A percentile compares a stretch with the other conserved stretches of the same genome.
Evolutionary conservation across 768 basidiomycete species (phyloP).

Genomic region (Lactarius pseudohatsudake): DNA sequence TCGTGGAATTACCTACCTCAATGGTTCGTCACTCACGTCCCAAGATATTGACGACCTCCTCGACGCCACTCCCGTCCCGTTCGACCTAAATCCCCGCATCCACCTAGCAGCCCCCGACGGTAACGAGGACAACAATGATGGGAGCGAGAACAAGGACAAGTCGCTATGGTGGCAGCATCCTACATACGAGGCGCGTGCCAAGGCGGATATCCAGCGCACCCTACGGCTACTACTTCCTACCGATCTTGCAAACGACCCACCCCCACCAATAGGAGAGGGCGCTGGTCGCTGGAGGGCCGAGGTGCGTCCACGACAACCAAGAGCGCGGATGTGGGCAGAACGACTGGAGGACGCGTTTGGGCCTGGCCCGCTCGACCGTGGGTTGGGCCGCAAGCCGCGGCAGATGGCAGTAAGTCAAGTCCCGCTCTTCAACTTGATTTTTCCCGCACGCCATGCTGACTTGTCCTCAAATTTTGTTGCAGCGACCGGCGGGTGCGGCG

Average conservation of each 20-base stretch:
- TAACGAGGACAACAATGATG: neutral
- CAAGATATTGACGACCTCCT: constrained; percentile 17
- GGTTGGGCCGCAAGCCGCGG: constrained; percentile 26
- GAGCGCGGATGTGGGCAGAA: constrained; percentile 21
- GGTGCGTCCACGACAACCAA: constrained; percentile 15
- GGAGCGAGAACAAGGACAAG: neutral
- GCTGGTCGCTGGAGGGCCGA: constrained; percentile 10
- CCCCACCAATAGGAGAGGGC: neutral
- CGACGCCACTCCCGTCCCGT: constrained; percentile 5
- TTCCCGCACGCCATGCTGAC: neutral
- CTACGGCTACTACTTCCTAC: constrained; percentile 15
- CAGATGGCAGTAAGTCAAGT: constrained; percentile 17
- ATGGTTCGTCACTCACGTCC: neutral
- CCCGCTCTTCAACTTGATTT: too few relatives aligned
- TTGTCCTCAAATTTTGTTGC: neutral
- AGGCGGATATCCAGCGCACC: constrained; percentile 23
- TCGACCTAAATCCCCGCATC: constrained; percentile 9
- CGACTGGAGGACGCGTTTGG: constrained; percentile 26
- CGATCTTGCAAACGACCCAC: constrained; percentile 13
- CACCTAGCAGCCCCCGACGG: neutral
- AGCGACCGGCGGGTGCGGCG: constrained; percentile 13
- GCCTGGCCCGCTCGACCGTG: constrained; percentile 24
- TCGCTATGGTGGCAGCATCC: constrained; percentile 21
- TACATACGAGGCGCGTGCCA: constrained; percentile 19
- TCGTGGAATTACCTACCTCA: neutral